These are phyloP conservation scores for Aspergillus mulundensis DNA, from an alignment of 495 filamentous ascomycete species.

Conservation along the genomic window DNA sequence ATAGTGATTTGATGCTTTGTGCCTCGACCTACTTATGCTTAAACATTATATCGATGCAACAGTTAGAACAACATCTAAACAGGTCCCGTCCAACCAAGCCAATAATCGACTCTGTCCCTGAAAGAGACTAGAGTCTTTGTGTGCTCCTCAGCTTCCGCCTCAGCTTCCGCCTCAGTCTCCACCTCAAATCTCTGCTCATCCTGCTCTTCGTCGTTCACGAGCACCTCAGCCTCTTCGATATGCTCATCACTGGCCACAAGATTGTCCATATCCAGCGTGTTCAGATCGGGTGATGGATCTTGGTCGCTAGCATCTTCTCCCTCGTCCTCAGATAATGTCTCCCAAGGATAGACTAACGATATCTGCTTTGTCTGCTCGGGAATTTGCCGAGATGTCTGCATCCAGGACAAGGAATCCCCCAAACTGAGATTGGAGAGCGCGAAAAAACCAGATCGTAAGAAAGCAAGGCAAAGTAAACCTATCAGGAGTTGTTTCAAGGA, in stretches of 20 bases:
- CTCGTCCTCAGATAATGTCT: not conserved
- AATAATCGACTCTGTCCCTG: slow-evolving; percentile 34
- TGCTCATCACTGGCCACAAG: not conserved
- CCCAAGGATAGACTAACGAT: not conserved
- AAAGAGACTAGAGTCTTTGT: not conserved
- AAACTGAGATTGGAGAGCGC: not conserved
- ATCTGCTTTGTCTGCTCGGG: not conserved
- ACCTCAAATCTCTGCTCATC: not conserved
- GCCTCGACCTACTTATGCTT: not conserved
- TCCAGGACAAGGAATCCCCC: not conserved
- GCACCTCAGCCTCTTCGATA: not conserved
- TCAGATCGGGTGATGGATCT: not conserved
- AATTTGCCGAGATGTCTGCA: not conserved
- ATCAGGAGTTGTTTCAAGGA: not conserved
- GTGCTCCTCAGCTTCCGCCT: not conserved
- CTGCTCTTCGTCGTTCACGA: not conserved
- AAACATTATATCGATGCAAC: not conserved
- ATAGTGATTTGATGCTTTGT: not conserved
- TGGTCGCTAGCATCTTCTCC: not conserved
- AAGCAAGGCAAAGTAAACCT: slow-evolving; percentile 1
- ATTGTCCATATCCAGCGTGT: not conserved
- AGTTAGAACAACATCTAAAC: not conserved
- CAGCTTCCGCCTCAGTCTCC: not conserved
- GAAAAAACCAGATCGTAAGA: not conserved
- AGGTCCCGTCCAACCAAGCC: slow-evolving; percentile 38